These are phyloP conservation scores for Thelonectria rubi DNA, from an alignment of 2,329 filamentous ascomycete genomes.

Conservation along the genomic window DNA sequence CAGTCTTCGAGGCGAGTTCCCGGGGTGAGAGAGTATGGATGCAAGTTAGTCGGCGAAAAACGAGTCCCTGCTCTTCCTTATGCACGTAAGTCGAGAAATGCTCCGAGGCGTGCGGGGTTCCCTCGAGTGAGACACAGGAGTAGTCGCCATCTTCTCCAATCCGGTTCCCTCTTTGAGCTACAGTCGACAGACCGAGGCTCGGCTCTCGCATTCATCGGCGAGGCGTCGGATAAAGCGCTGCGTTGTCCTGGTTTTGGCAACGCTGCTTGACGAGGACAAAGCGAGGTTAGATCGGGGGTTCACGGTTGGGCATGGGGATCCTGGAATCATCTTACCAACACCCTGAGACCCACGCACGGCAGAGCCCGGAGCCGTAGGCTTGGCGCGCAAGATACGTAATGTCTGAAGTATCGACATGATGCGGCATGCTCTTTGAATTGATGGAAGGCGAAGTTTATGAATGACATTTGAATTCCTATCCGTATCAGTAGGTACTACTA, in stretches of 20 bases:
- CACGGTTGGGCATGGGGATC: not conserved
- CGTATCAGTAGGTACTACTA: not conserved
- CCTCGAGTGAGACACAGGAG: conserved; percentile 10
- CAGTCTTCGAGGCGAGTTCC: too few relatives aligned
- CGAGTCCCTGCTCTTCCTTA: not conserved
- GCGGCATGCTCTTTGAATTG: not conserved
- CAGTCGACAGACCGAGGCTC: not conserved
- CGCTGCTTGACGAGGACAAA: too few relatives aligned
- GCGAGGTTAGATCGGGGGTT: too few relatives aligned
- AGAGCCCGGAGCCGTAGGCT: not conserved
- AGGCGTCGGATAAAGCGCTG: too few relatives aligned
- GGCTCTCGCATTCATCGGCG: too few relatives aligned
- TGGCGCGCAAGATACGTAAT: not conserved
- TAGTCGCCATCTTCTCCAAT: conserved; percentile 16
- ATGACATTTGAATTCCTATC: not conserved
- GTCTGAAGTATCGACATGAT: too few relatives aligned
- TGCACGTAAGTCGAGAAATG: conserved; percentile 33
- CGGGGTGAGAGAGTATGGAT: not conserved
- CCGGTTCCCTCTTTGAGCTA: conserved; percentile 5
- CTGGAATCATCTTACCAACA: not conserved
- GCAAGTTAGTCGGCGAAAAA: not conserved
- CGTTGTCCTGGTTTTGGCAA: too few relatives aligned
- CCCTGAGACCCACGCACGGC: not conserved
- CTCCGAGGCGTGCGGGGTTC: conserved; percentile 35
- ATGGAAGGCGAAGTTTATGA: not conserved